Evolutionary conservation across 805 yeast species (phyloP), one percentile per base, ranked within the genome.

Genomic region (Cyberlindnera mississippiensis): DNA sequence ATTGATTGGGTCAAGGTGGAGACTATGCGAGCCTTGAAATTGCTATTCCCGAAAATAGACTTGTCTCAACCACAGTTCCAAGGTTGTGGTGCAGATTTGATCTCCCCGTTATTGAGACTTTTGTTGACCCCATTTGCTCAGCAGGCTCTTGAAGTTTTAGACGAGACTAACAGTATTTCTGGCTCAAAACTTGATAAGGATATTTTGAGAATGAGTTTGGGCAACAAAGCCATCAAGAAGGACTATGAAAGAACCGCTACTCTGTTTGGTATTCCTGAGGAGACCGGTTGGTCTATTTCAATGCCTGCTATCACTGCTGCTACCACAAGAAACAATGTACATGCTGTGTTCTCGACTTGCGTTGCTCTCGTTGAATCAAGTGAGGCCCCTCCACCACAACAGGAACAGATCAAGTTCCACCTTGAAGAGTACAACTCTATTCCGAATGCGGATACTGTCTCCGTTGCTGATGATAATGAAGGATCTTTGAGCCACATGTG

Each of bases 221-320:
- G 97, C 10, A 88, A 85, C 50, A 69, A 81, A 12, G 76, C 86
- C 8, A 71, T 85, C 51, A 78, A 84, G 52, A 85, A 83, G 49
- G 95, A 86, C 49, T 85, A 83, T 57, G 96, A 85, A 50, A 81
- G 78, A 51, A 82, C 93, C 3, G 89, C 93, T 0, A 88, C 97
- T 0, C 67, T 93, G 41, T 95, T 89, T 67, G 99, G 99, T 13
- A 81, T 91, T 18, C 98, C 99, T 0, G 91, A 85, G 47, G 96
- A 86, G 11, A 80, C 84, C 55, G 99, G 99, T 2, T 93, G 99
- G 99, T 82, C 96, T 0, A 80, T 95, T 37, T 95, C 98, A 2
- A 85, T 86, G 91, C 96, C 99, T 2, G 86, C 91, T 0, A 79
- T 88, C 33, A 82, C 93, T 2, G 88, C 96, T 0, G 84, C 95